Percentiles rank a stretch among this genome's conserved stretches.
Conservation (phyloP, 2,329 filamentous ascomycete genomes). For the Cytospora paraplurivora region DNA sequence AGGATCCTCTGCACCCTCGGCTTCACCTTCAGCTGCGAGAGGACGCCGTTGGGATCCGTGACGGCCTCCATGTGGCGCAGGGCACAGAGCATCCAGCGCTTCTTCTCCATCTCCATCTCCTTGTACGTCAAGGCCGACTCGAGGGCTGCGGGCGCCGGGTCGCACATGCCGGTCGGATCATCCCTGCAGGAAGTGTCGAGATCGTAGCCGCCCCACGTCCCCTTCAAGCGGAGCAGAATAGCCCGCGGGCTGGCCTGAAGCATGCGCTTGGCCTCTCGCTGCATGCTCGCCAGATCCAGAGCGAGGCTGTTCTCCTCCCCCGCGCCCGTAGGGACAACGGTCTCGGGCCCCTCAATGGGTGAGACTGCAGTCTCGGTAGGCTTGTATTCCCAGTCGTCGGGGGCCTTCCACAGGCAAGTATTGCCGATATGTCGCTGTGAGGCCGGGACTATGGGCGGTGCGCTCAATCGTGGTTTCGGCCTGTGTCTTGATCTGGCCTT, state of each 20-base stretch:
- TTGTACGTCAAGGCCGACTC: slow-evolving; percentile 51
- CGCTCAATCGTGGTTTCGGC: slow-evolving; percentile 35
- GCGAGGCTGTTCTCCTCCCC: slow-evolving; percentile 33
- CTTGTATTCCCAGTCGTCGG: slow-evolving; percentile 26
- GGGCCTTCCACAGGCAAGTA: slow-evolving; percentile 28
- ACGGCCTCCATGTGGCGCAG: slow-evolving; percentile 51
- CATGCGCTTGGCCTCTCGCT: slow-evolving; percentile 59
- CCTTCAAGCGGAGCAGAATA: slow-evolving; percentile 57
- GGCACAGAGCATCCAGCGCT: slow-evolving; percentile 41
- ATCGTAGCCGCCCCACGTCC: slow-evolving; percentile 46
- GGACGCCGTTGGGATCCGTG: slow-evolving; percentile 26
- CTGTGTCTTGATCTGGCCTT: slow-evolving; percentile 30
- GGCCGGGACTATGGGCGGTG: slow-evolving; percentile 20
- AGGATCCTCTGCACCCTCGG: slow-evolving; percentile 42
- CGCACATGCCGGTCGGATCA: background rate
- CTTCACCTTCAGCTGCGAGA: slow-evolving; percentile 27
- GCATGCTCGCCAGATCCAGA: slow-evolving; percentile 44
- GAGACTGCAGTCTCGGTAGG: slow-evolving; percentile 24
- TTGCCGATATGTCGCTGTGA: slow-evolving; percentile 17
- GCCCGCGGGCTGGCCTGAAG: slow-evolving; percentile 52
- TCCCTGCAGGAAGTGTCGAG: no score
- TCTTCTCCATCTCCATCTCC: slow-evolving; percentile 49
- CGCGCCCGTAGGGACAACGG: slow-evolving; percentile 4
- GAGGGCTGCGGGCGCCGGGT: slow-evolving; percentile 23
- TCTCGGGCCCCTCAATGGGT: background rate